Conservation (phyloP, 2,329 filamentous ascomycete species). For the Stagonosporopsis vannaccii region DNA sequence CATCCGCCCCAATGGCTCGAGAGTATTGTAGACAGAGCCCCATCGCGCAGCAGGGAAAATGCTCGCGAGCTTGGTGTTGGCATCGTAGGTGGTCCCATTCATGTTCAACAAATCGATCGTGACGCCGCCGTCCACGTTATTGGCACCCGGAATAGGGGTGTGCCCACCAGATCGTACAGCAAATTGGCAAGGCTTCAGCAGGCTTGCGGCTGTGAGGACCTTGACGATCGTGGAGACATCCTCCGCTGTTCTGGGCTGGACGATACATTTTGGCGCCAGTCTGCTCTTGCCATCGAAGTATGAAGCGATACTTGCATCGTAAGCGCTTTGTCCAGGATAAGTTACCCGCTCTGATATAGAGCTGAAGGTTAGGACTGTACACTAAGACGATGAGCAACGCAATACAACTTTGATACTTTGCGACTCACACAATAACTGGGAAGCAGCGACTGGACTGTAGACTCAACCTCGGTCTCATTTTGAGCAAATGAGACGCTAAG, state of each 20-base stretch:
- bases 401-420: not conserved
- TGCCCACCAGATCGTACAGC: slow-evolving; percentile 28
- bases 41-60: slow-evolving; percentile 27
- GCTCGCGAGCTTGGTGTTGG: not conserved
- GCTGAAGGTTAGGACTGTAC: slow-evolving; percentile 14
- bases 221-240: slow-evolving; percentile 26
- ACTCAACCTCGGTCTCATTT: slow-evolving; percentile 9
- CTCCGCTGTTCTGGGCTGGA: slow-evolving; percentile 23
- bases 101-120: slow-evolving; percentile 26
- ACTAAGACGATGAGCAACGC: slow-evolving; percentile 18
- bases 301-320: slow-evolving; percentile 19
- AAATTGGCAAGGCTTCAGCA: slow-evolving; percentile 15
- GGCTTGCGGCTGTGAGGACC: slow-evolving; percentile 7
- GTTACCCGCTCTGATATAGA: slow-evolving; percentile 10
- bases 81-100: slow-evolving; percentile 17
- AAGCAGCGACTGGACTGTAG: slow-evolving; percentile 12
- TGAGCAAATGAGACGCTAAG: slow-evolving; percentile 7
- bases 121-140: slow-evolving; percentile 27
- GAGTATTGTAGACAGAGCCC: slow-evolving; percentile 24
- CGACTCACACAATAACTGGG: slow-evolving; percentile 18
- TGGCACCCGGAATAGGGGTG: slow-evolving; percentile 20
- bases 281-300: slow-evolving; percentile 26
- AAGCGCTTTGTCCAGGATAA: slow-evolving; percentile 15
- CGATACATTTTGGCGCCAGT: slow-evolving; percentile 27
- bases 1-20: slow-evolving; percentile 32